Percentiles rank a stretch among this genome's conserved stretches.
These are phyloP conservation scores for Peronospora farinosa DNA, from an alignment of 352 stramenopile species.

Conservation along the genomic window DNA sequence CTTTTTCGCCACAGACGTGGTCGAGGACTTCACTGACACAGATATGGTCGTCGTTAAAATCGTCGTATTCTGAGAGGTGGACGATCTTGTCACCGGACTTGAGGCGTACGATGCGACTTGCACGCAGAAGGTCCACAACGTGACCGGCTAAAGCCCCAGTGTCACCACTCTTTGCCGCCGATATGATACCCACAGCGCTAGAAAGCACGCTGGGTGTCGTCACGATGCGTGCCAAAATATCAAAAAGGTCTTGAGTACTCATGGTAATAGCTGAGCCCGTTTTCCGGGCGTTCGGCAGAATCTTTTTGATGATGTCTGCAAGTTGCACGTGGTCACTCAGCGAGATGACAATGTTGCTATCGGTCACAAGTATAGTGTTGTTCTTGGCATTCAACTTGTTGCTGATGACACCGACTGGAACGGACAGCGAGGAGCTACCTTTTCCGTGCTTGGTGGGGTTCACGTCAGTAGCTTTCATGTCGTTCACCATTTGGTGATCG, in stretches of 20 bases:
- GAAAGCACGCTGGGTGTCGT: constrained; percentile 4
- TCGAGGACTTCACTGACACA: constrained; percentile 59
- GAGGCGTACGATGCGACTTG: too few species aligned
- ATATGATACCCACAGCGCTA: constrained; percentile 9
- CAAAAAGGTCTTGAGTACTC: constrained; percentile 6
- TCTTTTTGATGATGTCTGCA: constrained; percentile 12
- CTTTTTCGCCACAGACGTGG: constrained; percentile 57
- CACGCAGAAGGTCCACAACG: constrained; percentile 6
- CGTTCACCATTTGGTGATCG: constrained; percentile 1
- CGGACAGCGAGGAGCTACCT: neutral
- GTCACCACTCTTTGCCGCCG: constrained; percentile 7
- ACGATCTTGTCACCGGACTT: constrained; percentile 42
- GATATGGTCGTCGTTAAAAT: constrained; percentile 74
- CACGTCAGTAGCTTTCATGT: neutral
- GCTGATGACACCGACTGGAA: constrained; percentile 3
- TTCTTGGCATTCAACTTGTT: constrained; percentile 11
- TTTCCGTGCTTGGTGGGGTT: constrained; percentile 2
- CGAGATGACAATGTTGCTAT: constrained; percentile 15
- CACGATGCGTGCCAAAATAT: constrained; percentile 2
- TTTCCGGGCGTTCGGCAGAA: constrained; percentile 8
- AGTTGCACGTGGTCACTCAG: constrained; percentile 15
- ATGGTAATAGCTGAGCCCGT: neutral
- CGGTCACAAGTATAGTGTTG: constrained; percentile 16
- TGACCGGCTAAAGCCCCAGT: constrained; percentile 4
- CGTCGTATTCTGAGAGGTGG: constrained; percentile 49